Conservation (phyloP, 2,329 filamentous ascomycete genomes). For the Exserohilum rostratum region DNA sequence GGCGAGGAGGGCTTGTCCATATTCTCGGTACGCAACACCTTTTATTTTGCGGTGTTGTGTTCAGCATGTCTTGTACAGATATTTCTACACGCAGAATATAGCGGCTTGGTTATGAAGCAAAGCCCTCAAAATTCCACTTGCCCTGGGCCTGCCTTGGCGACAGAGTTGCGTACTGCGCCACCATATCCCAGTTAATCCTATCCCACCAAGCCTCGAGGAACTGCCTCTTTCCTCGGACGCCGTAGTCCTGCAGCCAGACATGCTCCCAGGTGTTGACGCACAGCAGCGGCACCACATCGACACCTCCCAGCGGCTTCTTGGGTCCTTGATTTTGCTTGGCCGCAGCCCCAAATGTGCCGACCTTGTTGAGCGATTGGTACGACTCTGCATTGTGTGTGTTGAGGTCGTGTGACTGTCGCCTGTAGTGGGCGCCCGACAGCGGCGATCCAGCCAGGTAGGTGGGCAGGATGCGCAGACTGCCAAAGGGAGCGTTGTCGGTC, state of each 20-base stretch:
- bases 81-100: constrained; percentile 29
- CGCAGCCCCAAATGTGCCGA: constrained; percentile 49
- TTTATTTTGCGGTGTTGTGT: not conserved
- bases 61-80: constrained; percentile 23
- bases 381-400: constrained; percentile 60
- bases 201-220: constrained; percentile 89
- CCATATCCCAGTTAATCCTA: constrained; percentile 81
- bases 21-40: not conserved
- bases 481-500: constrained; percentile 51
- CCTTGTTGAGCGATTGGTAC: constrained; percentile 43
- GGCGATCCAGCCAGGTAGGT: constrained; percentile 94
- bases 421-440: constrained; percentile 82
- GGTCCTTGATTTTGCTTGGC: constrained; percentile 34
- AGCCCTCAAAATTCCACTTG: constrained; percentile 12
- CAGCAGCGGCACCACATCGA: constrained; percentile 75
- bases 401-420: constrained; percentile 71
- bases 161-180: constrained; percentile 51
- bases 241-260: constrained; percentile 85
- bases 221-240: constrained; percentile 72
- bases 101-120: constrained; percentile 3
- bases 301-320: constrained; percentile 67
- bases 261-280: constrained; percentile 98
- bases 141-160: not conserved
- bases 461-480: constrained; percentile 70
- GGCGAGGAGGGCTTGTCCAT: not conserved